Evolutionary conservation across 768 basidiomycete genomes (phyloP), one percentile per base, ranked within the genome.

Genomic region (Suillus plorans): DNA sequence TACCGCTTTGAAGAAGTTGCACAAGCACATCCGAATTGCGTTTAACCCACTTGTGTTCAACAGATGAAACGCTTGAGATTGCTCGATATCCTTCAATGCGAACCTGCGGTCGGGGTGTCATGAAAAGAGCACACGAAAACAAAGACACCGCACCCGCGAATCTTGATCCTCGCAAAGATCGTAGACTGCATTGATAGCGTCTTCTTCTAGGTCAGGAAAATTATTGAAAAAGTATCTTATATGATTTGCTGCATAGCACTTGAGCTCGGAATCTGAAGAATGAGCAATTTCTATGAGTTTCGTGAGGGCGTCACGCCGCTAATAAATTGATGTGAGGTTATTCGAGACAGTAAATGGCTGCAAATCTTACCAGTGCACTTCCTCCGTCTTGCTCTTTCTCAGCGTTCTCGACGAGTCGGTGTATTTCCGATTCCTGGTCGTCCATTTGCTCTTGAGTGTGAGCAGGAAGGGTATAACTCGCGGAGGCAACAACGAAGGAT

Each of bases 1-100:
- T 71, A 90, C 89, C 89, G 68, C 87, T 89, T 72, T 91, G 90
- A 10, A 91, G 80, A 18, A 91, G 76, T 67, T 91, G 90, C n/a
- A 91, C 80, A 22, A 91, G 78, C 3, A 91, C 90, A 74, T 91
- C 90, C 4, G 86, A 85, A 72, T 91, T 91, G 68, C 90, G 78
- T 73, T 86, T 87, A 60, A 90, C 80, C 84, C 84, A 87, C 69
- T 83, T 86, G 56, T 71, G 79, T 63, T 86, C 81, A 63, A 80
- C 81, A 31, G 68, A 73, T 44, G 83, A 85, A 14, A 84, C 79
- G 61, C 77, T 73, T 0, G 84, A 85, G 62, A 91, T 83, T 3
- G 89, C 86, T 20, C 76, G 73, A 71, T 91, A 91, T 13, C 90
- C 90, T 57, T 85, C 84, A 61, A 86, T 82, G n/a, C 90, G 85